Evolutionary conservation across 2,329 filamentous ascomycete species (phyloP).

Genomic region (Hirsutella rhossiliensis): DNA sequence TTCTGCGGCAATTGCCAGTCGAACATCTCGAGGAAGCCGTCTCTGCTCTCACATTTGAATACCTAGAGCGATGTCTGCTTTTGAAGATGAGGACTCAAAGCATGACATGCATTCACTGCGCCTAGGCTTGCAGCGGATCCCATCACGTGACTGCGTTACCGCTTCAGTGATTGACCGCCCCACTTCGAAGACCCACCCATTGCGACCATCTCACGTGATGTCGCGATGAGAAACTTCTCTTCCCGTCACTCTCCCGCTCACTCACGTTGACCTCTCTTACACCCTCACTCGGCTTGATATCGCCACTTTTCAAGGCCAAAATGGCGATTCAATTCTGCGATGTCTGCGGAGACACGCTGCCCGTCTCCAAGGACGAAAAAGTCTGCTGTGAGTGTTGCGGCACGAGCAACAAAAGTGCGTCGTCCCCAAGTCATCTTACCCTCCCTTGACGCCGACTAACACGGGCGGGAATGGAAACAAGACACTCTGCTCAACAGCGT

Average conservation of each 20-base stretch:
- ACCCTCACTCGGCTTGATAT: neutral
- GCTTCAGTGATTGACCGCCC: too few relatives aligned
- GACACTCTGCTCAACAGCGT: neutral
- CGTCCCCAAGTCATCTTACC: neutral
- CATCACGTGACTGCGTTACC: too few relatives aligned
- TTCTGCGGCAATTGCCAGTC: too few relatives aligned
- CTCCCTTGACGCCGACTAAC: neutral
- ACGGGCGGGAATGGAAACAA: neutral
- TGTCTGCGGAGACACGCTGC: neutral
- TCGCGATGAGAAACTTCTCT: too few relatives aligned
- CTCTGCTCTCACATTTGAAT: too few relatives aligned
- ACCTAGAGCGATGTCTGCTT: too few relatives aligned
- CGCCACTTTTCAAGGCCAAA: too few relatives aligned
- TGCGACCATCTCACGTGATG: too few relatives aligned
- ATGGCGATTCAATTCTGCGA: conserved; percentile 1
- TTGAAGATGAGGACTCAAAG: too few relatives aligned
- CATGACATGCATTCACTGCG: too few relatives aligned
- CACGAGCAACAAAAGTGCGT: neutral
- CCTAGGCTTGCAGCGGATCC: neutral
- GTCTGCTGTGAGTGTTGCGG: neutral
- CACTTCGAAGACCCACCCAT: too few relatives aligned
- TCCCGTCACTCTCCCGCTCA: neutral
- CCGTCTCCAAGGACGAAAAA: neutral
- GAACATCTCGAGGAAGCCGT: too few relatives aligned
- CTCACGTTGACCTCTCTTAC: neutral